A percentile compares a stretch with the other conserved stretches of the same genome.
These are phyloP conservation scores for Fusarium sp. DNA, from an alignment of 2,329 filamentous ascomycete genomes.

Conservation along the genomic window DNA sequence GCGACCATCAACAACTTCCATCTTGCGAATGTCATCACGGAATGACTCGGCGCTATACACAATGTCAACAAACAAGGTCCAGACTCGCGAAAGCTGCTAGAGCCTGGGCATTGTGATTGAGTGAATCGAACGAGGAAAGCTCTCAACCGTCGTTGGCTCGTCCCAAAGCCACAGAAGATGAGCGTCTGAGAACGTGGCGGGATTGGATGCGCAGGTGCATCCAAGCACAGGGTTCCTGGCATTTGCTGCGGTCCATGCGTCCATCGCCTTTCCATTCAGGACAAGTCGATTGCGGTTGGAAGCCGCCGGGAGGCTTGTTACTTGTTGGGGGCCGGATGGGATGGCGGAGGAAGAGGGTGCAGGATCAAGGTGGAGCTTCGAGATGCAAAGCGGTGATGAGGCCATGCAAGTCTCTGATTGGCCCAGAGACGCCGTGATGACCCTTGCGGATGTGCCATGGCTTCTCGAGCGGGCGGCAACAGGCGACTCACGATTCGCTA, in stretches of 20 bases:
- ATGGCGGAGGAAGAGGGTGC: conserved; percentile 21
- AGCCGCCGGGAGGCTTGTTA: conserved; percentile 13
- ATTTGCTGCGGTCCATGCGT: conserved; percentile 20
- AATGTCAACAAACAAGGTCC: conserved; percentile 5
- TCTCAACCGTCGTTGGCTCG: conserved; percentile 36
- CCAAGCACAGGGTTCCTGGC: conserved; percentile 39
- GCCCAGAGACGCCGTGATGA: conserved; percentile 30
- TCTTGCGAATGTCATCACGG: neutral
- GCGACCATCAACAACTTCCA: neutral
- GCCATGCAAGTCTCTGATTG: conserved; percentile 32
- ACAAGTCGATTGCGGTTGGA: conserved; percentile 25
- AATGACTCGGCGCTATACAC: neutral
- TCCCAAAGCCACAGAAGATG: conserved; percentile 31
- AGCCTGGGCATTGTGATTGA: conserved; percentile 32
- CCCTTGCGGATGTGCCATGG: conserved; percentile 22
- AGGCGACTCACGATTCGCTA: conserved; percentile 35
- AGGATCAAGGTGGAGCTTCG: conserved; percentile 31
- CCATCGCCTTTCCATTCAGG: conserved; percentile 4
- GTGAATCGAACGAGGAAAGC: conserved; percentile 18
- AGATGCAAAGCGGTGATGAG: conserved; percentile 32
- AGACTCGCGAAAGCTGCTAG: conserved; percentile 9
- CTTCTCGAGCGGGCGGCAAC: conserved; percentile 39
- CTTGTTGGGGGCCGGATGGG: conserved; percentile 22
- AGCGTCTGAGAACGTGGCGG: conserved; percentile 35
- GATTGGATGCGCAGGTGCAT: conserved; percentile 34